Percentiles rank a stretch among this genome's conserved stretches.
Conservation (phyloP, 1,284 basidiomycete species). For the Leccinum ponderosum region DNA sequence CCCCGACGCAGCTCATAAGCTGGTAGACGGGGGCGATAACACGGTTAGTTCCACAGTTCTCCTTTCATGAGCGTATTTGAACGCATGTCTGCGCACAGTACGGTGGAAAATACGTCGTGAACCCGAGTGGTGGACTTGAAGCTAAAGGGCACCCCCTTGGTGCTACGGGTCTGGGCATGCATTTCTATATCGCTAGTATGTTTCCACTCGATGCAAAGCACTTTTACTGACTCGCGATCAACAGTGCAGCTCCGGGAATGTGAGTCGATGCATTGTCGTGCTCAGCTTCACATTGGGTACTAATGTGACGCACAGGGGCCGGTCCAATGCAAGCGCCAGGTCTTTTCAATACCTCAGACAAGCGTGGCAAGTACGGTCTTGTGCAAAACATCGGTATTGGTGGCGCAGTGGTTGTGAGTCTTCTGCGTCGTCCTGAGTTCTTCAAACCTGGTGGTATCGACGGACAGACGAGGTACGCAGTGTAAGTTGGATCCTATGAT, state of each 20-base stretch:
- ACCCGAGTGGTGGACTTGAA: constrained; percentile 85
- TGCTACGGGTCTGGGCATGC: constrained; percentile 86
- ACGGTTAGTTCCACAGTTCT: constrained; percentile 51
- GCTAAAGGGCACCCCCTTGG: constrained; percentile 87
- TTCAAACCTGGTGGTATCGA: constrained; percentile 61
- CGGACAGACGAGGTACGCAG: constrained; percentile 59
- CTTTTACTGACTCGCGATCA: neutral
- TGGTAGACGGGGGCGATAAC: constrained; percentile 79
- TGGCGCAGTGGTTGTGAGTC: constrained; percentile 74
- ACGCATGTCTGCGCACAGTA: constrained; percentile 44
- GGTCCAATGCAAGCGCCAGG: constrained; percentile 81
- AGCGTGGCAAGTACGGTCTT: constrained; percentile 75
- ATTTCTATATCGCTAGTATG: constrained; percentile 80
- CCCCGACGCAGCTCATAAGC: constrained; percentile 68
- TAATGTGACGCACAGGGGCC: constrained; percentile 51
- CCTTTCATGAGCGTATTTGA: neutral
- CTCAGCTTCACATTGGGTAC: neutral
- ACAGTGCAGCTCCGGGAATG: constrained; percentile 75
- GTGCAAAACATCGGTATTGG: constrained; percentile 86
- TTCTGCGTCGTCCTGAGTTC: constrained; percentile 75
- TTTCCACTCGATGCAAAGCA: neutral
- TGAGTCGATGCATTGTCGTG: constrained; percentile 33
- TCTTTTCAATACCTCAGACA: constrained; percentile 60
- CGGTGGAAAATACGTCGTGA: constrained; percentile 86
- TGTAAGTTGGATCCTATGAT: neutral